Conservation (phyloP, 2,329 filamentous ascomycete species). For the Colletotrichum kahawae region DNA sequence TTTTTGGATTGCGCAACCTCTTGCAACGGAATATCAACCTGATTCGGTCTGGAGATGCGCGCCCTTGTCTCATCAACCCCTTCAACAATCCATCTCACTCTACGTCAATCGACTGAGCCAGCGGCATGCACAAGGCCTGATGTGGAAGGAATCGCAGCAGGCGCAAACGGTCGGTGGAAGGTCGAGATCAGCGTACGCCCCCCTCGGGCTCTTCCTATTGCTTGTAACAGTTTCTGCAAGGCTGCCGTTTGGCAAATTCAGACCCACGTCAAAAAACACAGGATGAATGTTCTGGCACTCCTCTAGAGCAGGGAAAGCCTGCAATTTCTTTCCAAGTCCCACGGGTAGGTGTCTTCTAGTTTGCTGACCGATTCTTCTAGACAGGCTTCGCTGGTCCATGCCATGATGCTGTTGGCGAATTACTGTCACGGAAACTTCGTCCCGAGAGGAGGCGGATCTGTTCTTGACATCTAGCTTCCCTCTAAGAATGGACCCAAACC, state of each 20-base stretch:
- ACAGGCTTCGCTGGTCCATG: neutral
- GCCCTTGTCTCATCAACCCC: neutral
- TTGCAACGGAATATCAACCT: neutral
- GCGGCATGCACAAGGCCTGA: neutral
- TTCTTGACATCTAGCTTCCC: neutral
- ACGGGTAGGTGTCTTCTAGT: neutral
- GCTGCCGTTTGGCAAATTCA: constrained; percentile 1
- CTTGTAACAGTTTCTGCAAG: constrained; percentile 4
- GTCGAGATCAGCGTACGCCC: neutral
- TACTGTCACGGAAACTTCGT: neutral
- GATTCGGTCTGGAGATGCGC: neutral
- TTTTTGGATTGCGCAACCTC: neutral
- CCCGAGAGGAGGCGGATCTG: neutral
- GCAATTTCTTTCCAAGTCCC: neutral
- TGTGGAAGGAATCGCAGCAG: neutral
- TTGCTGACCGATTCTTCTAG: neutral
- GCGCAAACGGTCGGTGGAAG: neutral
- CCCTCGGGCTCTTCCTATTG: neutral
- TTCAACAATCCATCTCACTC: neutral
- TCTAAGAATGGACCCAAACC: neutral
- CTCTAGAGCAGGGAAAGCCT: neutral
- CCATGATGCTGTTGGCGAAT: neutral
- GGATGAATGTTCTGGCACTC: neutral
- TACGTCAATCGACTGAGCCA: neutral
- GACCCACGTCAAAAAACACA: neutral